A percentile compares a stretch with the other conserved stretches of the same genome.
Conservation (phyloP, 148 eudicot species). For the Silene uniflora region DNA sequence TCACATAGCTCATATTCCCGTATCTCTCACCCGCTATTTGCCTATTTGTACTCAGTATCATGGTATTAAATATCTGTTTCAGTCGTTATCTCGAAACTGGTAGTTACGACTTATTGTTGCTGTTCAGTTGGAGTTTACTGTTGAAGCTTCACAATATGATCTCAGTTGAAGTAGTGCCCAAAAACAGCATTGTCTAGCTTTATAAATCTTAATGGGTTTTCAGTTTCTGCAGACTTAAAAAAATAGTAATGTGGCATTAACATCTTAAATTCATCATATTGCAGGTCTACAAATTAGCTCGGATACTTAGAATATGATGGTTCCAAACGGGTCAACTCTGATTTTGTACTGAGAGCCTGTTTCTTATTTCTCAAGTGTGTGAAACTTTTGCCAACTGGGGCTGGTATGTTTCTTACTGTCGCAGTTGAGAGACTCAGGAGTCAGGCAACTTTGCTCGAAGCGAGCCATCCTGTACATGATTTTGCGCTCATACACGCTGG, state of each 20-base stretch:
- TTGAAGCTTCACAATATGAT: too few relatives aligned
- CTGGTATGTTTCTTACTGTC: neutral
- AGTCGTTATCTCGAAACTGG: neutral
- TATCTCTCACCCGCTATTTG: neutral
- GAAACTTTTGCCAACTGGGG: neutral
- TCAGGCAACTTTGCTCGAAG: neutral
- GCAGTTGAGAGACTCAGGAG: neutral
- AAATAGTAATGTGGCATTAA: neutral
- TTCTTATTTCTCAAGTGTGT: neutral
- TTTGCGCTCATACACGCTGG: neutral
- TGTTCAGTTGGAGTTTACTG: too few relatives aligned
- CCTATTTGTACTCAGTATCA: too few relatives aligned
- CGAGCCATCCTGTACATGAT: slow-evolving; percentile 12
- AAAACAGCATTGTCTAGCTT: neutral
- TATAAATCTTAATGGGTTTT: neutral
- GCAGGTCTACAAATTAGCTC: slow-evolving; percentile 86
- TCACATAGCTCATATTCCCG: neutral
- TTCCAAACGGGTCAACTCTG: neutral
- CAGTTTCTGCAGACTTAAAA: neutral
- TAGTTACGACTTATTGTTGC: neutral
- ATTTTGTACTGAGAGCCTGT: neutral
- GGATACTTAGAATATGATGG: slow-evolving; percentile 69
- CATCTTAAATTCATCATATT: neutral
- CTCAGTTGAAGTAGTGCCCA: too few relatives aligned
- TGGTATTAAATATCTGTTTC: neutral